A percentile compares a stretch with the other conserved stretches of the same genome.
These are phyloP conservation scores for Suhomyces anneliseae DNA, from an alignment of 1,139 yeast genomes.

Conservation along the genomic window DNA sequence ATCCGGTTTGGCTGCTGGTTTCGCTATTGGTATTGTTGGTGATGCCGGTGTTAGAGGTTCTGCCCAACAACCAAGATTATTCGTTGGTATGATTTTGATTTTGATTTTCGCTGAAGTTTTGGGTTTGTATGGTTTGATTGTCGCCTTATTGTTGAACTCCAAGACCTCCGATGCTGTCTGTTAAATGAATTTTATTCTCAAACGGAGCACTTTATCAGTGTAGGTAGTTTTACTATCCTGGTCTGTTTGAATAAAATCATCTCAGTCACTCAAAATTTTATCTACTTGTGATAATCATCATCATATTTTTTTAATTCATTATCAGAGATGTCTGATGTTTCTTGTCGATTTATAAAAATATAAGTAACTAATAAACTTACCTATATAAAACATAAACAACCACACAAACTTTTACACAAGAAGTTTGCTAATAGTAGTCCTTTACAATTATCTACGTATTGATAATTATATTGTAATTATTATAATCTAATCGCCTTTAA, in stretches of 20 bases:
- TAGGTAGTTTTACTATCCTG: constrained; percentile 9
- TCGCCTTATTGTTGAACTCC: constrained; percentile 93
- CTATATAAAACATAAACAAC: neutral
- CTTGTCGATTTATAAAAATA: constrained; percentile 8
- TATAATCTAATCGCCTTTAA: no score
- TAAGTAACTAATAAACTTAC: constrained; percentile 9
- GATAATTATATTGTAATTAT: no score
- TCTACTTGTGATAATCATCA: constrained; percentile 1
- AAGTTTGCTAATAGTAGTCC: no score
- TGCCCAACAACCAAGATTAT: constrained; percentile 94
- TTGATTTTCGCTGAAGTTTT: constrained; percentile 98
- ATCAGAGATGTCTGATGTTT: constrained; percentile 4
- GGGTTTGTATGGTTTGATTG: constrained; percentile 96
- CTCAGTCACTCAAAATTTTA: constrained; percentile 2
- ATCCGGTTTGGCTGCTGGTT: constrained; percentile 97
- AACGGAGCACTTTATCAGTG: constrained; percentile 6
- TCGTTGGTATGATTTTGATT: constrained; percentile 95
- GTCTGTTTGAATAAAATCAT: constrained; percentile 1
- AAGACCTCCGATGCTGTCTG: constrained; percentile 90
- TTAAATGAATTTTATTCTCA: constrained; percentile 32
- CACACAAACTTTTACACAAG: no score
- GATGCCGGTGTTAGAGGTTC: constrained; percentile 98
- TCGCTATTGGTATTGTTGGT: constrained; percentile 97
- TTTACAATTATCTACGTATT: no score
- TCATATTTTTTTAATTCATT: constrained; percentile 10